phyloP scores from a whole-genome alignment of 2,329 filamentous ascomycete genomes.

The Claviceps sp. region DNA sequence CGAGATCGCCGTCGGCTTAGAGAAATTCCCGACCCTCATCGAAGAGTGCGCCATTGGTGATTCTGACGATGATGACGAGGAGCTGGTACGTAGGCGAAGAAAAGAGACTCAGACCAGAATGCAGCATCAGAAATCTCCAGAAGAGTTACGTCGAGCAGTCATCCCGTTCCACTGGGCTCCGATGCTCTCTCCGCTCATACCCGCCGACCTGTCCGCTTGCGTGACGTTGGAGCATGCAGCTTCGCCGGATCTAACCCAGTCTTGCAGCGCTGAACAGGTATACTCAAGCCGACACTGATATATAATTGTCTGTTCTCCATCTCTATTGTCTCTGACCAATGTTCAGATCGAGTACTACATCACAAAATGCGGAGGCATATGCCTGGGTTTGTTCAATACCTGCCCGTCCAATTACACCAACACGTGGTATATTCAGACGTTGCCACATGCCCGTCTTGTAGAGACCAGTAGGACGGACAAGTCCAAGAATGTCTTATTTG shows the following conservation, averaged over 20 bases:
- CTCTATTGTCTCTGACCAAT: neutral
- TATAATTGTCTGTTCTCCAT: neutral
- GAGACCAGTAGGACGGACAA: conserved; percentile 30
- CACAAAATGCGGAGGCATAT: conserved; percentile 41
- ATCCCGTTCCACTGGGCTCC: conserved; percentile 48
- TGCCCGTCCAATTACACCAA: conserved; percentile 32
- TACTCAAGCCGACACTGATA: conserved; percentile 1
- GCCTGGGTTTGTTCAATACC: conserved; percentile 67
- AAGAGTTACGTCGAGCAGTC: conserved; percentile 18
- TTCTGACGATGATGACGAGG: conserved; percentile 8
- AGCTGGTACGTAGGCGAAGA: conserved; percentile 3
- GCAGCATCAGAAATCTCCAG: conserved; percentile 4
- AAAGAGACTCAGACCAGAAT: conserved; percentile 2
- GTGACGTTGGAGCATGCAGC: conserved; percentile 19
- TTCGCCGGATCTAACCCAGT: conserved; percentile 36
- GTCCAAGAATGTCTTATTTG: conserved; percentile 48
- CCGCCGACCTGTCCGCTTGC: conserved; percentile 49
- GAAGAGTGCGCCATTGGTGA: conserved; percentile 7
- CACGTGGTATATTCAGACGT: conserved; percentile 37
- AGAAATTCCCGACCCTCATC: neutral
- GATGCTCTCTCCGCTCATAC: conserved; percentile 52
- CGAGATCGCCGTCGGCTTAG: neutral
- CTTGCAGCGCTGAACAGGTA: conserved; percentile 42
- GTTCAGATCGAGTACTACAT: conserved; percentile 14
- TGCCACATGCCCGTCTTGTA: conserved; percentile 36